phyloP scores from a whole-genome alignment of 345 rosid species.

The Pseudoturritis turrita region DNA sequence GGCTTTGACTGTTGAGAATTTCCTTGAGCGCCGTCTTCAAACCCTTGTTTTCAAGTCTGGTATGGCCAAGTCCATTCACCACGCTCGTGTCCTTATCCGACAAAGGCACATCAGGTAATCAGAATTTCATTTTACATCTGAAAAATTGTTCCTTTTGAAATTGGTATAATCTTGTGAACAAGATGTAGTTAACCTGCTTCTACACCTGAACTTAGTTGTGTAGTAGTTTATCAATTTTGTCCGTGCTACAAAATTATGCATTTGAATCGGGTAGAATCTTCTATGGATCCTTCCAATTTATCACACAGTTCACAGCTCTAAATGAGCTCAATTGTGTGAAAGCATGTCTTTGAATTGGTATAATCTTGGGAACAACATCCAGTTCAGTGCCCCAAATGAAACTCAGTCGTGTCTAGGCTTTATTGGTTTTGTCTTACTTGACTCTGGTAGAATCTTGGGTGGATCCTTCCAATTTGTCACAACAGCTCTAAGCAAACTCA shows the following conservation, averaged over 20 bases:
- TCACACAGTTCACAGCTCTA: neutral
- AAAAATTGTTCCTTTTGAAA: neutral
- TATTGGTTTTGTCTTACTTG: neutral
- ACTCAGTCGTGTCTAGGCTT: neutral
- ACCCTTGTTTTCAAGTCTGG: constrained; percentile 47
- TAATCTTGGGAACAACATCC: neutral
- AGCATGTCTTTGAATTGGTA: neutral
- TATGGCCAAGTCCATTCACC: constrained; percentile 66
- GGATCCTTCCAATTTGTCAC: neutral
- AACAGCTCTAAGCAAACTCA: neutral
- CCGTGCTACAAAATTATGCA: no score
- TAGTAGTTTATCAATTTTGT: neutral
- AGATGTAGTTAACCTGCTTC: neutral
- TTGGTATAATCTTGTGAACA: neutral
- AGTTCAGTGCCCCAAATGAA: neutral
- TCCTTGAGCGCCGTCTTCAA: constrained; percentile 43
- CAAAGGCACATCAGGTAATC: constrained; percentile 57
- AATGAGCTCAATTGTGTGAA: neutral
- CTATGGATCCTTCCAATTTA: neutral
- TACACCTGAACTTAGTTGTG: no score
- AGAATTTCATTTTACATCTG: neutral
- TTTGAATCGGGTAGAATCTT: neutral
- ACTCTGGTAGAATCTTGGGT: neutral
- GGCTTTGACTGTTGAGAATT: constrained; percentile 53
- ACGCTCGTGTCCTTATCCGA: constrained; percentile 56